Percentiles rank a stretch among this genome's conserved stretches.
Conservation (phyloP, 2,329 filamentous ascomycete genomes). For the Paradendryphiella salina region DNA sequence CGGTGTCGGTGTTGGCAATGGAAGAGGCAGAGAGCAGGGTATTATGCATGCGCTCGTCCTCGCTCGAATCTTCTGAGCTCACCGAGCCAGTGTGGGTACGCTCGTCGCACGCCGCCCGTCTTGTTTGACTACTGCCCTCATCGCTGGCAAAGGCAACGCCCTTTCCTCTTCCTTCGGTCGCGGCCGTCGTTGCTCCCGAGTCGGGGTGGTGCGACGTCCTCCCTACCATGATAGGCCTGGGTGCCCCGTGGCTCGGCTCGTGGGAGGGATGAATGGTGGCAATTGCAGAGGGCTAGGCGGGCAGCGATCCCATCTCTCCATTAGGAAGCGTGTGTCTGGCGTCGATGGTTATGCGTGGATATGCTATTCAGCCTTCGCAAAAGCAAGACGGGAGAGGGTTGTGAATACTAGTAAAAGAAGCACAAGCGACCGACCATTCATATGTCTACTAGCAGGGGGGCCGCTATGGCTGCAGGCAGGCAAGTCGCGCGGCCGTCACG, state of each 20-base stretch:
- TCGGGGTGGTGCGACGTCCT: conserved; percentile 11
- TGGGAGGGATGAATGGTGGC: conserved; percentile 6
- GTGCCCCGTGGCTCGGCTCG: not conserved
- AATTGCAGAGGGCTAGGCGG: conserved; percentile 6
- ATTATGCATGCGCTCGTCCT: conserved; percentile 25
- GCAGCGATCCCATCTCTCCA: not conserved
- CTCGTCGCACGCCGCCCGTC: conserved; percentile 3
- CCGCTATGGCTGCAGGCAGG: conserved; percentile 11
- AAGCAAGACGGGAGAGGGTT: conserved; percentile 6
- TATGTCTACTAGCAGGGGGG: conserved; percentile 1
- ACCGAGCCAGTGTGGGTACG: conserved; percentile 24
- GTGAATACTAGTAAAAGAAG: not conserved
- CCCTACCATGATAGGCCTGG: conserved; percentile 30
- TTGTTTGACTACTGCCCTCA: conserved; percentile 12
- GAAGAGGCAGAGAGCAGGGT: conserved; percentile 41
- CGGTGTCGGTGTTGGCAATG: conserved; percentile 31
- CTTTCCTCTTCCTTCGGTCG: conserved; percentile 24
- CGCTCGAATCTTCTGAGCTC: conserved; percentile 16
- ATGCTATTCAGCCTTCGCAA: conserved; percentile 1
- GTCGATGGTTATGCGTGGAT: not conserved
- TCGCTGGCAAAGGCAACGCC: conserved; percentile 28
- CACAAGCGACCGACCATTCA: conserved; percentile 1
- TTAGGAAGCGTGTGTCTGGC: not conserved
- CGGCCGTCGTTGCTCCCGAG: conserved; percentile 15
- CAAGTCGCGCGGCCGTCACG: conserved; percentile 7